These are phyloP conservation scores for Wickerhamomyces tratensis DNA, from an alignment of 805 yeast species.

Conservation along the genomic window DNA sequence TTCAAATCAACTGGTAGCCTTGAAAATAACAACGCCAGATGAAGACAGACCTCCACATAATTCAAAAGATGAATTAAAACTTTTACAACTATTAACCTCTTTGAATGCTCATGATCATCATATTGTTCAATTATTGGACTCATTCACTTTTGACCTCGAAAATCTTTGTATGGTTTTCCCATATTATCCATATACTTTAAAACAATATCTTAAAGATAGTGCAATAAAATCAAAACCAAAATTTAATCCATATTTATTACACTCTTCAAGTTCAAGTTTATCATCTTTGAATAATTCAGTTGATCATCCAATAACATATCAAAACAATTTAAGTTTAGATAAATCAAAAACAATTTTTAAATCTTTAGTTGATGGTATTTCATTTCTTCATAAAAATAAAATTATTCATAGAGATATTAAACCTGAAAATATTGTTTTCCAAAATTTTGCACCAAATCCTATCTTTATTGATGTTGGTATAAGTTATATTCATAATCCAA, in stretches of 20 bases:
- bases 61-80: constrained; percentile 33
- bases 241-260: constrained; percentile 25
- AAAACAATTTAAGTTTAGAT: constrained; percentile 7
- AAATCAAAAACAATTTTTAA: constrained; percentile 22
- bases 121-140: constrained; percentile 15
- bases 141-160: constrained; percentile 15
- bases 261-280: constrained; percentile 4
- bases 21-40: constrained; percentile 39
- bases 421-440: constrained; percentile 66
- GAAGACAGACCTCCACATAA: constrained; percentile 46
- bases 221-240: constrained; percentile 18
- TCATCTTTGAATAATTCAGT: constrained; percentile 7
- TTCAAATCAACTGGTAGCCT: constrained; percentile 22
- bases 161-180: constrained; percentile 36
- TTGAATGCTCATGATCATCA: constrained; percentile 5
- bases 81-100: constrained; percentile 20
- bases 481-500: constrained; percentile 24
- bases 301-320: constrained; percentile 3
- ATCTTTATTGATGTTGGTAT: constrained; percentile 34
- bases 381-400: constrained; percentile 59
- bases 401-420: constrained; percentile 92
- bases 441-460: constrained; percentile 18
- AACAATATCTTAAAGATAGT: constrained; percentile 21
- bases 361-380: constrained; percentile 35
- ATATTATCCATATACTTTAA: constrained; percentile 25